Conservation (phyloP, 1,139 yeast genomes). For the Candida tropicalis region DNA sequence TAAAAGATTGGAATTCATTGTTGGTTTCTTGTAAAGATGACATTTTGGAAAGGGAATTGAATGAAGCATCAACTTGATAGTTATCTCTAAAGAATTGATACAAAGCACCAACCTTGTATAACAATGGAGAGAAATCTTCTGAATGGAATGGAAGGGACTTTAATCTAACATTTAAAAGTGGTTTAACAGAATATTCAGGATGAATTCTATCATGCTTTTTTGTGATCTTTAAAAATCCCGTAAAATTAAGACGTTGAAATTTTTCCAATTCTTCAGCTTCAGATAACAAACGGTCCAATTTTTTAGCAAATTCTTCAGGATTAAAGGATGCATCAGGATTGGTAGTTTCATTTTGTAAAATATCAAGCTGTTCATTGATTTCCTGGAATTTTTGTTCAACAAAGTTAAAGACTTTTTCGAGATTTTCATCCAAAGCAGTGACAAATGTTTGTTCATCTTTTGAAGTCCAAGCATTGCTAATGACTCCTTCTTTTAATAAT, state of each 20-base stretch:
- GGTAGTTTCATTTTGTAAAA: conserved; percentile 55
- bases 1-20: conserved; percentile 72
- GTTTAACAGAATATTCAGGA: conserved; percentile 81
- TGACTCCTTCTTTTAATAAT: conserved; percentile 76
- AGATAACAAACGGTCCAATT: conserved; percentile 72
- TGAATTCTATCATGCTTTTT: conserved; percentile 95
- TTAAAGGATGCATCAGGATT: conserved; percentile 43
- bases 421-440: conserved; percentile 74
- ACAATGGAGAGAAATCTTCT: conserved; percentile 91
- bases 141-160: conserved; percentile 88
- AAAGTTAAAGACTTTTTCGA: conserved; percentile 92
- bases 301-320: conserved; percentile 56
- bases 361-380: conserved; percentile 63
- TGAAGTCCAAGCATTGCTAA: conserved; percentile 68
- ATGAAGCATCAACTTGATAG: conserved; percentile 40
- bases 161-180: conserved; percentile 83
- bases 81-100: conserved; percentile 83
- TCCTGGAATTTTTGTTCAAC: conserved; percentile 73
- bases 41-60: conserved; percentile 33
- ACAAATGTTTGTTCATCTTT: conserved; percentile 85
- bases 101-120: conserved; percentile 79
- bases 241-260: conserved; percentile 87
- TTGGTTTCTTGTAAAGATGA: conserved; percentile 53
- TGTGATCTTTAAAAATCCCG: conserved; percentile 92
- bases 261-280: conserved; percentile 86